Evolutionary conservation across 2,329 filamentous ascomycete species (phyloP), one percentile per base, ranked within the genome.

Genomic region (Plenodomus tracheiphilus): DNA sequence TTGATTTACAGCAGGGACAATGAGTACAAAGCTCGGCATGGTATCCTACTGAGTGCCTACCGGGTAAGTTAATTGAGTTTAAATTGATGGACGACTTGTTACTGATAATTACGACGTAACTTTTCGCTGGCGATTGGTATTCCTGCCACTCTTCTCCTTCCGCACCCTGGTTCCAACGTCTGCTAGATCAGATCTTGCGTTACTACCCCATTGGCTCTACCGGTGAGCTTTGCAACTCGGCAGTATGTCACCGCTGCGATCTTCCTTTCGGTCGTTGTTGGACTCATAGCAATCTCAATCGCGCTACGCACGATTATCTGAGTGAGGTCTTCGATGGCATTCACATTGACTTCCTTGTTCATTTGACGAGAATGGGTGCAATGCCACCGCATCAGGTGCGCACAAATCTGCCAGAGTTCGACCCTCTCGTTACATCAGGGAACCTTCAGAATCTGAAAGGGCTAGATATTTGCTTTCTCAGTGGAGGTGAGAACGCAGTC

Each of bases 211-310:
- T 80, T 37, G 68, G 70, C 10, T 71, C 39, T 2, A 15, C 76
- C 8, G 68, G 72, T 20, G 85, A 88, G 70, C 75, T 84, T 2
- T 88, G 85, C 73, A 81, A 76, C 64, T 85, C 79, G 52, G 80
- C 81, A 2, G 76, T 77, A 43, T 88, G 85, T 70, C 85, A 87
- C 69, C 79, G 85, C 15, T 75, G 76, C 44, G 78, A 77, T 4
- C 71, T 87, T 19, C 77, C 83, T 13, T 87, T 86, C 56, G 85
- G 84, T 30, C 79, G 74, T 21, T 65, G 75, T 69, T 88, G 84
- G 84, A 84, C 79, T 61, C 85, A 88, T 67, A 65, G 59, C 3
- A 87, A 87, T 65, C 77, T 87, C 22, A 87, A 86, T 70, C 81
- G 82, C 70, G 82, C 80, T 2, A 88, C 85, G 2, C 85, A 87